Evolutionary conservation across 768 basidiomycete species (phyloP), one percentile per base, ranked within the genome.

Genomic region (Leccinum truebloodii): DNA sequence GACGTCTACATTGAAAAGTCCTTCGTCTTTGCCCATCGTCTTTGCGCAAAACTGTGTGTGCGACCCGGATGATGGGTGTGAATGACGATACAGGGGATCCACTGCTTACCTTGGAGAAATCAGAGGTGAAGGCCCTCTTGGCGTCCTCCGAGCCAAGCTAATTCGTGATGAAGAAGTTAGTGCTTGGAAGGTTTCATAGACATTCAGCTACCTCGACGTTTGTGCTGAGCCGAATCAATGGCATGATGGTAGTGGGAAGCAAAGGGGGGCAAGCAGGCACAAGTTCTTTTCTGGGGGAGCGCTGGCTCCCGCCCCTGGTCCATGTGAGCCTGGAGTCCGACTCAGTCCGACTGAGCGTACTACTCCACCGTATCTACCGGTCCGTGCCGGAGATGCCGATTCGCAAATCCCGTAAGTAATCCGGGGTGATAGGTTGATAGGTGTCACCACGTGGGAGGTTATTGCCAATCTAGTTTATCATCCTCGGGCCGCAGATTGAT

Each of bases 81-180:
- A 44, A 44, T 44, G 41, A 24, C 2, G 13, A 2, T 22, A 10
- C 4, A 46, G 10, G n/a, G n/a, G 24, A 20, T n/a, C 26, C 50
- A 34, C 18, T 58, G 65, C 22, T 44, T 63, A 83, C 87, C 78
- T 84, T 81, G 55, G 86, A 85, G 67, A 89, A 83, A 61, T 86
- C 81, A 14, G 79, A 73, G 32, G 73, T 65, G 57, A 80, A 78
- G 6, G 65, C 68, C 62, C 74, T 77, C 37, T 68, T 70, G 51
- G 73, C 74, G 26, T 69, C 65, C 28, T 67, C 67, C 41, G 67
- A 69, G 10, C 57, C 57, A 10, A 67, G 13, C 63, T 67, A 46
- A 39, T 34, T 51, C 20, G 34, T 26, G 13, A 24, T 39, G 26
- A 28, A 26, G 24, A 10, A 44, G 41, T 63, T n/a, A 57, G 39